Evolutionary conservation across 108 stramenopile genomes (phyloP), one percentile per base, ranked within the genome.

Genomic region (Nitzschia putrida): DNA sequence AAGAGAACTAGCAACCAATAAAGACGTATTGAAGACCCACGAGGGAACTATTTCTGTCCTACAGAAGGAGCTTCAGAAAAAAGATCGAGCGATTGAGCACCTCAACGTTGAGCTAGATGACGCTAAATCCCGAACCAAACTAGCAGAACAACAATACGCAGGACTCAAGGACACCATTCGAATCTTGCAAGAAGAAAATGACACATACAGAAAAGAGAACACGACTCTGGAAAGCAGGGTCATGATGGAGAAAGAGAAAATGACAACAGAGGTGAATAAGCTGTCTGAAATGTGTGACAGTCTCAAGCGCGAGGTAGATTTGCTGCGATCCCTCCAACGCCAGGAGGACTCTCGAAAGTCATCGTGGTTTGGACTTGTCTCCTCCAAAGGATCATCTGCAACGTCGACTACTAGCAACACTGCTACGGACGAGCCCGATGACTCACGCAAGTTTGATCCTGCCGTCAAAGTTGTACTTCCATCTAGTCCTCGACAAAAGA

Each of bases 141-240:
- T 94, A 50, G 89, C 93, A 16, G 93, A 90, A 66, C 79, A 86
- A 52, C 93, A 94, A 81, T 88, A 86, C 59, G 79, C 63, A 55
- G 93, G 89, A 18, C 68, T 94, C 14, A 94, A 94, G 59, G 78
- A 88, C 53, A 81, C 86, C 18, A 91, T 94, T 41, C 85, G 89
- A 25, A 41, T 74, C 21, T 57, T 91, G 24, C 89, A 91, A 57
- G 72, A 82, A 13, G 93, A 94, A 77, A 91, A 88, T 61, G 87
- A 90, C 10, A 61, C 63, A 21, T 49, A 85, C 24, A 80, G 83
- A 34, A 88, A 82, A 61, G 78, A 86, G 41, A 92, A 91, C 68
- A 52, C 64, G 53, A 41, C 69, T 39, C 61, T 92, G 23, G 72
- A 88, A 24, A 39, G 68, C 1, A 73, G 88, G 52, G 50, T 90